A percentile compares a stretch with the other conserved stretches of the same genome.
Evolutionary conservation across 2,329 filamentous ascomycete species (phyloP).

Genomic region (Trichophaea hybrida): DNA sequence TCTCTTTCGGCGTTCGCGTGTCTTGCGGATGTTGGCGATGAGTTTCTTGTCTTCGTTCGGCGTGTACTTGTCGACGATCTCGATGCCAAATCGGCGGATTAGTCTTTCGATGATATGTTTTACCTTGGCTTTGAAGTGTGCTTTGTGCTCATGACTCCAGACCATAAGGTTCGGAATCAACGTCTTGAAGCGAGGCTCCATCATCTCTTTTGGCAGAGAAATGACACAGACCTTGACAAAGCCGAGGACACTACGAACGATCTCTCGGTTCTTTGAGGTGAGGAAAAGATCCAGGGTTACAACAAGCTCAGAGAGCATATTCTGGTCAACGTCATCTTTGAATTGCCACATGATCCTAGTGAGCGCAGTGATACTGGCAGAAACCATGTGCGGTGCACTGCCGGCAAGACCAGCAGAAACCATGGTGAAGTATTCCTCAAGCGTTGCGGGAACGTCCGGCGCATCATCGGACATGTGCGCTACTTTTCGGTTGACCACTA

Average conservation of each 20-base stretch:
- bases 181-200: constrained; percentile 60
- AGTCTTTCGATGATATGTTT: constrained; percentile 96
- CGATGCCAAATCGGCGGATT: constrained; percentile 77
- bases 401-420: constrained; percentile 88
- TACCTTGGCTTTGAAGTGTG: constrained; percentile 89
- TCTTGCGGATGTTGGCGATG: constrained; percentile 88
- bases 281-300: constrained; percentile 94
- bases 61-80: constrained; percentile 62
- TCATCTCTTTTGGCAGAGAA: constrained; percentile 61
- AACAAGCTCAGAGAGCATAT: constrained; percentile 68
- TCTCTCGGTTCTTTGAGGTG: constrained; percentile 90
- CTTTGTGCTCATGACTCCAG: constrained; percentile 97
- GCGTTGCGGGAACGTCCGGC: constrained; percentile 58
- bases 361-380: constrained; percentile 86
- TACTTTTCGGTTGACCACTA: constrained; percentile 74
- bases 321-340: constrained; percentile 50
- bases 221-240: constrained; percentile 96
- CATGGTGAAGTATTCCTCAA: constrained; percentile 98
- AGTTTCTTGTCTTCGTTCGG: constrained; percentile 81
- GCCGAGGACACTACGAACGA: constrained; percentile 83
- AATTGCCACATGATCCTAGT: constrained; percentile 91
- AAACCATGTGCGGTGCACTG: constrained; percentile 91
- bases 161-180: constrained; percentile 83
- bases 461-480: constrained; percentile 74
- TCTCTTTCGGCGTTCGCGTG: constrained; percentile 76